Base-by-base conservation (phyloP, 2,329 filamentous ascomycete genomes). In the Penicillium griseofulvum region DNA sequence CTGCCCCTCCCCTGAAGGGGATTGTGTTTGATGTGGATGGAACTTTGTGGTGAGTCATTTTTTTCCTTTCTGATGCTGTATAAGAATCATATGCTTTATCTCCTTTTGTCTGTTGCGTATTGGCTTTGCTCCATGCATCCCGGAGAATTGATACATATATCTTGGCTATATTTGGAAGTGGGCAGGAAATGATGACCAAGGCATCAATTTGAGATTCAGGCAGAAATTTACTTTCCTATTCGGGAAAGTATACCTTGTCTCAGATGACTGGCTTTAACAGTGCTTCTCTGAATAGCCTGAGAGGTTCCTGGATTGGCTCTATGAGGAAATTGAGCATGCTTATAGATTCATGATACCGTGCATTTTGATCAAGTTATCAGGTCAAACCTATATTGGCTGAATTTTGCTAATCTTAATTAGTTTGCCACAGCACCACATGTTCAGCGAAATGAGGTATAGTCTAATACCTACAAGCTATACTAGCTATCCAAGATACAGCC, bases 391-490 rank as follows among this genome's bases (percentile, higher is more conserved):
- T n/a, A 24, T 49, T 33, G 12, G 28, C 36, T 22, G 17, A 31
- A 22, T 42, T 2, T 28, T 12, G 39, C 62, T 65, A 45, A 67
- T 55, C 14, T 45, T 12, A 37, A 16, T 43, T 16, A 96, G 91
- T 71, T 78, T 92, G 55, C 93, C 93, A 0, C 93, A 97, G 75
- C 94, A 89, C 65, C 90, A 96, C 81, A 99, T 97, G 93, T 97
- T 97, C 75, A 73, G 76, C 19, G 83, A 95, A 69, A 97, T 99
- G 93, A 87, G 84, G 73, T 81, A 75, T 55, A 68, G 17, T 17
- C 16, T 24, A 54, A 16, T 14, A 14, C 17, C 31, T 17, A 16
- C 4, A 3, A 26, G 26, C 16, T 26, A 19, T 17, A 16, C 4
- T 2, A 26, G 26, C 16, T 26, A 19, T 29, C 17, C 24, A 45